Base-by-base conservation (phyloP, 1,284 basidiomycete genomes). In the Exobasidium rhododendri region DNA sequence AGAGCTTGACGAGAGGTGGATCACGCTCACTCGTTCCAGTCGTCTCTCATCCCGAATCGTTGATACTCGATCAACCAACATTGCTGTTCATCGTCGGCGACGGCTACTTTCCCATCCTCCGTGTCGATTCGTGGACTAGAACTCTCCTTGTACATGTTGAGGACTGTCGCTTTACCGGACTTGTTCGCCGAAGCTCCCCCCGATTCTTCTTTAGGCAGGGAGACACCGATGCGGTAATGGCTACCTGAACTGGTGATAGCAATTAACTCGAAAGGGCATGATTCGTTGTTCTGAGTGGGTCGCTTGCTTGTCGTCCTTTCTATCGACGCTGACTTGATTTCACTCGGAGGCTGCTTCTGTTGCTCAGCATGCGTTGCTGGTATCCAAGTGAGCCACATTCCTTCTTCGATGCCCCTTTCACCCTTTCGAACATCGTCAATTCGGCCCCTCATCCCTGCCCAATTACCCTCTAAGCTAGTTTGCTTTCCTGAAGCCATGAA, bases 211-310 rank as follows among this genome's bases (percentile, higher is more conserved):
- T 20, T 14, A 10, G 35, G 35, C 7, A 10, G 17, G 7, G 35
- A 40, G n/a, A 73, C 58, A 3, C 66, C 65, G 14, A 76, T 59
- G 44, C 71, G 70, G 58, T 76, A 76, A 64, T 66, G 74, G 1
- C 69, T 69, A 1, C 74, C 74, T 4, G 71, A 73, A 2, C 73
- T 73, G 7, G 74, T 76, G 29, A 75, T 46, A 6, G 67, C 71
- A 29, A 76, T 59, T 20, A 76, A 62, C 10, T 67, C 67, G 32
- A 29, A 49, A 26, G 35, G 35, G 17, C 35, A 40, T 10, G n/a
- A n/a, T n/a, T n/a, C n/a, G n/a, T n/a, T n/a, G n/a, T n/a, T n/a
- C n/a, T n/a, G n/a, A n/a, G n/a, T n/a, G n/a, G n/a, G n/a, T n/a
- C n/a, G n/a, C n/a, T n/a, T n/a, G n/a, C n/a, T n/a, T n/a, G n/a